Evolutionary conservation across 208 protist genomes (phyloP).

Genomic region (Leishmania braziliensis): DNA sequence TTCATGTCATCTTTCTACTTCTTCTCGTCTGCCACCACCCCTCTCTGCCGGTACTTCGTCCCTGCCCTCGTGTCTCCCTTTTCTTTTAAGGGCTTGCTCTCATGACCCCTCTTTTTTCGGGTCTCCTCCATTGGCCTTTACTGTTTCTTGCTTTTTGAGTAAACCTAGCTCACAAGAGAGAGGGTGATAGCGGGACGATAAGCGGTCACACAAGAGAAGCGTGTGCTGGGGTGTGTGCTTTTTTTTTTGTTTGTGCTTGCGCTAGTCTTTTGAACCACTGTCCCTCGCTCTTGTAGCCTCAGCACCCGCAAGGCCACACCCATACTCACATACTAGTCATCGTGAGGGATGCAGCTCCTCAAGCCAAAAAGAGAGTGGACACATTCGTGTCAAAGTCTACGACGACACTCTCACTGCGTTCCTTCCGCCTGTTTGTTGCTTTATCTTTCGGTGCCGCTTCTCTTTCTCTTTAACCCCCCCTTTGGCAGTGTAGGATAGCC

Average conservation of each 20-base stretch:
- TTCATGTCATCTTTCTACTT: background rate
- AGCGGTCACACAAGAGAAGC: background rate
- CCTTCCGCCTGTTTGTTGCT: background rate
- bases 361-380: background rate
- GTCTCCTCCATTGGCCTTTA: background rate
- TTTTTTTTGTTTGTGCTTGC: background rate
- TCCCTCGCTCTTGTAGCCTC: background rate
- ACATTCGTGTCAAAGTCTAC: background rate
- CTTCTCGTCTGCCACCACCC: background rate
- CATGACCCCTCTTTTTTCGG: background rate
- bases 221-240: background rate
- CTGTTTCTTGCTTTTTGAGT: background rate
- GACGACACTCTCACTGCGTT: background rate
- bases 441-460: background rate
- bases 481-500: background rate
- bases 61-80: background rate
- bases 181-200: background rate
- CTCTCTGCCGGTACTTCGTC: background rate
- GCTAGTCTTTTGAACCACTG: background rate
- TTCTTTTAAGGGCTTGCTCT: constrained; percentile 3
- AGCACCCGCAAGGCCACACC: background rate
- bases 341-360: background rate
- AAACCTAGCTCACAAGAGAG: background rate
- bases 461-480: constrained; percentile 1
- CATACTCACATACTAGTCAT: background rate